Evolutionary conservation across 2,329 filamentous ascomycete genomes (phyloP), one percentile per base, ranked within the genome.

Genomic region (Metarhizium robertsii): DNA sequence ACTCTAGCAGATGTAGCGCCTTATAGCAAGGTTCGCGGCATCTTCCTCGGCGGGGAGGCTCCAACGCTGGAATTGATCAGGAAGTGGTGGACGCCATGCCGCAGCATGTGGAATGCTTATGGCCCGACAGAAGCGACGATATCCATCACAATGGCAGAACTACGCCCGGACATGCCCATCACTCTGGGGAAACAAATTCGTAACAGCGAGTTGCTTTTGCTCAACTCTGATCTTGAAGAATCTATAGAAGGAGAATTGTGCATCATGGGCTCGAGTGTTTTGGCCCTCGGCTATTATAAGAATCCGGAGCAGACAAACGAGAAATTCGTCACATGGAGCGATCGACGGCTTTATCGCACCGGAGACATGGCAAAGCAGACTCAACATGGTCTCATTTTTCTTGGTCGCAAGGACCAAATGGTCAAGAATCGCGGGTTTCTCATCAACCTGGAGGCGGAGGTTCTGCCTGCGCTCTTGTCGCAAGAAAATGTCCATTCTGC

Each of bases 241-340:
- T n/a, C 50, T 6, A 48, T 10, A 11, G 38, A 53, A 8, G 60
- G 60, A 25, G 60, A 61, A 42, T 56, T 61, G n/a, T 48, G 56
- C 50, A 57, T 59, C 36, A 53, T 56, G 3, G 75, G 75, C 10
- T 64, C 72, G 0, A 71, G 75, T 48, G 25, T 25, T 25, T 67
- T 77, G 8, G 60, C 66, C 4, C 52, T 55, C 1, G 74, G 74
- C 1, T 78, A 78, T 58, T 59, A 75, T n/a, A 62, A 66, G 34
- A 53, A 56, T 7, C 60, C 64, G 1, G 58, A 58, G 13, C 50
- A 55, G 0, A 61, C 58, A 14, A n/a, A 58, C 11, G 53, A 51
- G 11, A 52, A 52, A 6, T 64, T 62, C 42, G 36, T 62, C 2
- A 2, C 25, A 5, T 60, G 62, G 62, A 64, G 57, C 4, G 43